Evolutionary conservation across 225 moss, liverwort and hornwort genomes (phyloP).

Genomic region (Polytrichum commune): DNA sequence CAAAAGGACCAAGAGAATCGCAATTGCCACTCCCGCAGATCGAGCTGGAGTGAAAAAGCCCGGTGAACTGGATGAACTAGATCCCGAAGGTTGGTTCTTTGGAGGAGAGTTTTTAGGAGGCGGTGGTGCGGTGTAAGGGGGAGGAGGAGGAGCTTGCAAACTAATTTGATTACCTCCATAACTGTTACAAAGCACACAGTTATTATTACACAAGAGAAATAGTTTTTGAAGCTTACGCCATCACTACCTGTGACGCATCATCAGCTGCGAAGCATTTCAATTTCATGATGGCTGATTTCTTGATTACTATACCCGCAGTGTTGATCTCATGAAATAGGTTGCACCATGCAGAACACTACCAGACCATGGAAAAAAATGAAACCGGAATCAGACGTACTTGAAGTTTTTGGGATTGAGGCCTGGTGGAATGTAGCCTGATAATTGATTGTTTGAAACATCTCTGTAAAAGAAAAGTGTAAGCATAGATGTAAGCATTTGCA

Average conservation of each 20-base stretch:
- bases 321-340: no score
- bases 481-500: neutral
- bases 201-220: neutral
- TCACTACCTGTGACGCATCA: no score
- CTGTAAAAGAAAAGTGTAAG: conserved; percentile 25
- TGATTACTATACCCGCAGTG: no score
- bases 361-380: neutral
- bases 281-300: no score
- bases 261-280: no score
- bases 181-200: conserved; percentile 23
- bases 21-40: conserved; percentile 34
- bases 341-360: no score
- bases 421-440: conserved; percentile 47
- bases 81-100: conserved; percentile 1
- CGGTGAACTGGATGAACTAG: conserved; percentile 11
- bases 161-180: conserved; percentile 52
- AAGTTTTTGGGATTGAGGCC: conserved; percentile 33
- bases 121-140: conserved; percentile 40
- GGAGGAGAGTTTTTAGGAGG: conserved; percentile 23
- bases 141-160: conserved; percentile 51
- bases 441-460: conserved; percentile 43
- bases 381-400: conserved; percentile 8
- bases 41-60: conserved; percentile 23
- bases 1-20: conserved; percentile 31
- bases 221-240: no score